phyloP scores from a whole-genome alignment of 192 early-diverging fungal genomes.

The Coemansia sp. region DNA sequence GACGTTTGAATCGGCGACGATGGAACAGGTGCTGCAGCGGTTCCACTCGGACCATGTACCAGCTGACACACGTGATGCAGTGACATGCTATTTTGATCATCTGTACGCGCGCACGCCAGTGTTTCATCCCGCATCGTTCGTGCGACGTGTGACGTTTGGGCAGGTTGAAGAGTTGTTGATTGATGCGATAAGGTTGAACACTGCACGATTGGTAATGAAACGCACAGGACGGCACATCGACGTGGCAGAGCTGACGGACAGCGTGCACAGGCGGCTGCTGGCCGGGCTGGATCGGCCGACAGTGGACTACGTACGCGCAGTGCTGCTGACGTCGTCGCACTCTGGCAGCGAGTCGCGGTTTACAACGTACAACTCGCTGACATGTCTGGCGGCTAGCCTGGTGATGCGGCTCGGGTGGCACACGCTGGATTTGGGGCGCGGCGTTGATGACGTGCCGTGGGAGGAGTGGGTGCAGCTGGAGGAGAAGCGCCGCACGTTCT shows the following conservation, averaged over 20 bases:
- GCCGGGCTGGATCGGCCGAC: slow-evolving; percentile 39
- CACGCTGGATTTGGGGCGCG: slow-evolving; percentile 41
- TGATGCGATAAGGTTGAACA: slow-evolving; percentile 42
- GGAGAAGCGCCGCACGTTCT: slow-evolving; percentile 49
- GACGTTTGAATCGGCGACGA: slow-evolving; percentile 19
- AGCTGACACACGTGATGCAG: slow-evolving; percentile 30
- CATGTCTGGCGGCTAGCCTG: slow-evolving; percentile 41
- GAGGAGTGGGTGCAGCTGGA: slow-evolving; percentile 39
- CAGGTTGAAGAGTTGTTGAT: slow-evolving; percentile 39
- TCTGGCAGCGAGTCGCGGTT: slow-evolving; percentile 39
- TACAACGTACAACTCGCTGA: slow-evolving; percentile 47
- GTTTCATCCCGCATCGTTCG: slow-evolving; percentile 50
- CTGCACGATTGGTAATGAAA: slow-evolving; percentile 27
- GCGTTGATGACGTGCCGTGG: slow-evolving; percentile 21
- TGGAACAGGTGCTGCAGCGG: slow-evolving; percentile 37
- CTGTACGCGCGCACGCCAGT: slow-evolving; percentile 47
- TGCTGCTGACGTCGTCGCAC: slow-evolving; percentile 39
- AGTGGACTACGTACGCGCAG: slow-evolving; percentile 45
- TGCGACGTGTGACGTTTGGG: slow-evolving; percentile 37
- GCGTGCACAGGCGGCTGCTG: slow-evolving; percentile 38
- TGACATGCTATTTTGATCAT: slow-evolving; percentile 46
- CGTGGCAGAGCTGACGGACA: slow-evolving; percentile 21
- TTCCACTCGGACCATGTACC: slow-evolving; percentile 35
- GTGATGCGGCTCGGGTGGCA: slow-evolving; percentile 51
- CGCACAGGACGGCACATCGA: slow-evolving; percentile 31